Base-by-base conservation (phyloP, 805 yeast genomes). In the Tetrapisispora pingtungensis region DNA sequence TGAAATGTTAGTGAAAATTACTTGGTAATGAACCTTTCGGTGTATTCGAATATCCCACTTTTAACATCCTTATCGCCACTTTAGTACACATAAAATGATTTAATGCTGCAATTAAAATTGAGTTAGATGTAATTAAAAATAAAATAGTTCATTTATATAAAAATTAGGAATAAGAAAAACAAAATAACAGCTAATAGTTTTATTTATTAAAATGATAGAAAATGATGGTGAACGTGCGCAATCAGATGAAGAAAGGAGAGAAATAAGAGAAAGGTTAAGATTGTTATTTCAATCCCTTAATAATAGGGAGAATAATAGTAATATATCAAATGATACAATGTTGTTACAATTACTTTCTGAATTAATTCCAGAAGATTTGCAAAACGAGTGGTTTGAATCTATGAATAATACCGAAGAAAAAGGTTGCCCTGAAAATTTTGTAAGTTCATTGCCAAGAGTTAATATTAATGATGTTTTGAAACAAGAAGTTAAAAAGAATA, bases 401-500 rank as follows among this genome's bases (percentile, higher is more conserved):
- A 47, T 59, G 39, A 46, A 48, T 12, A 50, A 48, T 33, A 48
- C 52, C 12, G 51, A 55, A 20, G 54, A 54, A 19, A 63, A 64
- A 43, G 90, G 93, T 0, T 84, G 86, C 4, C 67, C 78, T 10
- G 84, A 83, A 49, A 73, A 72, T 36, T 86, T 77, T 54, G 64
- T 90, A 6, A 97, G 88, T 56, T 68, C 82, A 0, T 69, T 89
- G 42, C 95, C 87, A 24, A 64, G 97, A 46, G 78, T 89, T 0
- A 37, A 17, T 5, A 37, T 37, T 17, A 28, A 37, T 37, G 40
- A 37, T 12, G 17, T 37, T 10, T 27, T 37, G 5, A 37, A 27
- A 37, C 24, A 26, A 19, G 33, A 37, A 17, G 13, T 12, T 4
- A 66, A 76, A 1, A 66, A 70, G 30, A 66, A 68, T 10, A 49